Evolutionary conservation across 148 eudicot genomes (phyloP), one percentile per base, ranked within the genome.

Genomic region (Spergularia bocconei): DNA sequence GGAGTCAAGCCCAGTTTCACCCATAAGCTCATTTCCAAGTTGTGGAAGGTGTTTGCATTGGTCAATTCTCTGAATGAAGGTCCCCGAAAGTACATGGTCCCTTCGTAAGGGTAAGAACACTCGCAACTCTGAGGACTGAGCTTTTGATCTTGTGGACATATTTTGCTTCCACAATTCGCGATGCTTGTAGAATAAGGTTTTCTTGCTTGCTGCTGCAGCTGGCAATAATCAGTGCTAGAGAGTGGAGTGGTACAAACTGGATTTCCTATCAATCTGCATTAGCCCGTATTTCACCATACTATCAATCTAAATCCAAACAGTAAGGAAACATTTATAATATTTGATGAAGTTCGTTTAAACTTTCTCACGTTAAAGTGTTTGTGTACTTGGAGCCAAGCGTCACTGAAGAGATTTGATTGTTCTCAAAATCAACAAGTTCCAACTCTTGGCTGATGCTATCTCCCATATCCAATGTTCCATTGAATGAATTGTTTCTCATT

Each of bases 81-180:
- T 69, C 86, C 97, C 77, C 93, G 81, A 53, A 94, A 94, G 78
- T 86, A 88, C 69, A 91, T 51, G 54, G 91, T 94, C 47, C 98
- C 98, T 81, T 90, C 86, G n/a, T 85, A 91, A 16, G 98, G 98
- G 70, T 88, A 94, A 33, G 88, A 88, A 79, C 97, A 94, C 57
- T 85, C 87, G 74, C 98, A 94, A 73, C 91, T 94, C 82, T 86
- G 91, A 48, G 98, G 98, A 79, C 80, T 90, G 55, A 87, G 85
- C 69, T 86, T 86, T 75, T 91, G 84, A 29, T 86, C 91, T 20
- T 79, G 71, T 11, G 88, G 56, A 74, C 98, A 94, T 21, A 76
- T 62, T 81, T 88, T 87, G 36, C 74, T 76, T 6, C 88, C 87
- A 69, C 98, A 94, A 51, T 86, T 88, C 14, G 91, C 91, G 48